Evolutionary conservation across 2,329 filamentous ascomycete genomes (phyloP).

Genomic region (Penicillium psychrosexuale): DNA sequence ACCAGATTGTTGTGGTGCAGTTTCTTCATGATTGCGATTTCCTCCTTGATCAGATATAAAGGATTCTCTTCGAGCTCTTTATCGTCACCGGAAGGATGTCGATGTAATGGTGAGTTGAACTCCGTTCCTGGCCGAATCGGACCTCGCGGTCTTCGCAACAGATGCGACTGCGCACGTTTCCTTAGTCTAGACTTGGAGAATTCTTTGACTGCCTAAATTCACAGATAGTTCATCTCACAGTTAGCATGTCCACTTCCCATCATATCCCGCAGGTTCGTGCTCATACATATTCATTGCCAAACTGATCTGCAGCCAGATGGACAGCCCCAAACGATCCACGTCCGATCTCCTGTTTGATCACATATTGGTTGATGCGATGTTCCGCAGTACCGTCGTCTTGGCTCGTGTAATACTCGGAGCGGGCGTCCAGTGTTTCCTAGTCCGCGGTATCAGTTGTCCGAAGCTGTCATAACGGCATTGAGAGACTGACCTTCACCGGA

Average conservation of each 20-base stretch:
- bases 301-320: constrained; percentile 85
- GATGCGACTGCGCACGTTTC: constrained; percentile 85
- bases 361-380: constrained; percentile 91
- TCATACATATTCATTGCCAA: constrained; percentile 86
- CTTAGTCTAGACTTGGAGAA: constrained; percentile 91
- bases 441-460: constrained; percentile 13
- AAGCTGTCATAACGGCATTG: background rate
- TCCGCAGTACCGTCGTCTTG: constrained; percentile 76
- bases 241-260: constrained; percentile 15
- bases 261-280: background rate
- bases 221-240: constrained; percentile 2
- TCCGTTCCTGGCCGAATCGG: constrained; percentile 54
- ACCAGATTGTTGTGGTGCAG: constrained; percentile 94
- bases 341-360: constrained; percentile 93
- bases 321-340: constrained; percentile 93
- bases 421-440: constrained; percentile 87
- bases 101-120: constrained; percentile 63
- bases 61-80: constrained; percentile 63
- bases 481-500: constrained; percentile 57
- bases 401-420: constrained; percentile 80
- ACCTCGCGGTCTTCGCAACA: constrained; percentile 65
- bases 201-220: constrained; percentile 80
- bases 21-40: constrained; percentile 99
- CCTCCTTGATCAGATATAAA: constrained; percentile 84
- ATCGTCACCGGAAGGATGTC: constrained; percentile 52